phyloP scores from a whole-genome alignment of 441 rosid species.

The Biscutella auriculata region DNA sequence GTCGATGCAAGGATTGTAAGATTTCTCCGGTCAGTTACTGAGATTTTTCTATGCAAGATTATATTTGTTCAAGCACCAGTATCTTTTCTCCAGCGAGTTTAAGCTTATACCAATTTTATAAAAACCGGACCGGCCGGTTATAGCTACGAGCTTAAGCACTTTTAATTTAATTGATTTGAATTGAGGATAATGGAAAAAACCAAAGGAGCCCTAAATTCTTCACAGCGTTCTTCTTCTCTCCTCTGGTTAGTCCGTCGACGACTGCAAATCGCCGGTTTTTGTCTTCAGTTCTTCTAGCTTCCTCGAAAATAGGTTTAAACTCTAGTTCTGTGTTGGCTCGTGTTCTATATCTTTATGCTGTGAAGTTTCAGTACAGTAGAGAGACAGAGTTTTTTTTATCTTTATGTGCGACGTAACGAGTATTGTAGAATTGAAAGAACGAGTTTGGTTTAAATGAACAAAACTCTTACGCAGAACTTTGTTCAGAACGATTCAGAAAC shows the following conservation, averaged over 20 bases:
- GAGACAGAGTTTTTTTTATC: too few species aligned
- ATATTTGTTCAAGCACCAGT: not conserved
- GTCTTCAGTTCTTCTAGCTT: not conserved
- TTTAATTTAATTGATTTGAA: not conserved
- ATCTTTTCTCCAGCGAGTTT: not conserved
- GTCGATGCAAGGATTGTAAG: not conserved
- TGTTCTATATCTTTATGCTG: too few species aligned
- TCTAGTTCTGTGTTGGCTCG: not conserved
- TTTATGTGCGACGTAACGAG: not conserved
- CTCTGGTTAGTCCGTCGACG: not conserved
- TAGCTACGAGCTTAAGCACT: not conserved
- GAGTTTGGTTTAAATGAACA: not conserved
- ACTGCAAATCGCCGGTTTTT: not conserved
- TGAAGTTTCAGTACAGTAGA: too few species aligned
- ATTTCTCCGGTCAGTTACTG: constrained; percentile 7
- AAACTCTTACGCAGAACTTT: not conserved
- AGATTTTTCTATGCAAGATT: not conserved
- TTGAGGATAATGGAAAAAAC: not conserved
- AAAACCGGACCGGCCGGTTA: not conserved
- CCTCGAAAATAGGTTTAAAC: not conserved
- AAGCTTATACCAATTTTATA: not conserved
- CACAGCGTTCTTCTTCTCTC: not conserved
- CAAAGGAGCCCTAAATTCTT: constrained; percentile 9
- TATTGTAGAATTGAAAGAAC: not conserved
- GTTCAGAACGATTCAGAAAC: not conserved